These are phyloP conservation scores for Verticillium klebahnii DNA, from an alignment of 2,329 filamentous ascomycete species.

Conservation along the genomic window DNA sequence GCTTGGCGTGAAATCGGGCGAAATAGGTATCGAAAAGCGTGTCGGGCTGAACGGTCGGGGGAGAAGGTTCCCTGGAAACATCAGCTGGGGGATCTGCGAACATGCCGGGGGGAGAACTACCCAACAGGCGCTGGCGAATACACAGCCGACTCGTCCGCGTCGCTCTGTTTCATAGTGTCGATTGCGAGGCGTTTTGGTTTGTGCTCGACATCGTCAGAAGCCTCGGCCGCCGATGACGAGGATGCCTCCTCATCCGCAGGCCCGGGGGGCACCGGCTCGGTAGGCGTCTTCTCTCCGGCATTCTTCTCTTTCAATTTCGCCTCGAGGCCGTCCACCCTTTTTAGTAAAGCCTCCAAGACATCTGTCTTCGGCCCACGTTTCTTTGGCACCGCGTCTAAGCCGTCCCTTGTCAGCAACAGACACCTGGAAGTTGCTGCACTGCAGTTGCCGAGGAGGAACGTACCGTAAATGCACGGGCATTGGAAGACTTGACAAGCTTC, in stretches of 20 bases:
- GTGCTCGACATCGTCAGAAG: conserved; percentile 29
- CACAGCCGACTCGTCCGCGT: conserved; percentile 30
- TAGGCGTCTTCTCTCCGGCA: conserved; percentile 24
- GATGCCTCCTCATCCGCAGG: conserved; percentile 18
- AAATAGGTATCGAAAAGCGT: conserved; percentile 76
- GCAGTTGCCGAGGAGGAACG: conserved; percentile 18
- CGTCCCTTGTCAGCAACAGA: background rate
- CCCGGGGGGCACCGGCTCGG: conserved; percentile 14
- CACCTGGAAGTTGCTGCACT: background rate
- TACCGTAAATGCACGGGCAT: conserved; percentile 84
- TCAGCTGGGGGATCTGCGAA: conserved; percentile 5
- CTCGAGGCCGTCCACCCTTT: conserved; percentile 80
- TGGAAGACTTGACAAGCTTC: conserved; percentile 89
- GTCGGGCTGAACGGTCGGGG: conserved; percentile 49
- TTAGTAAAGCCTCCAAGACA: conserved; percentile 77
- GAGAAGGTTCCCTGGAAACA: conserved; percentile 37
- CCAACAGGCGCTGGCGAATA: conserved; percentile 37
- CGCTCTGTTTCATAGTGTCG: conserved; percentile 25
- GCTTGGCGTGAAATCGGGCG: conserved; percentile 71
- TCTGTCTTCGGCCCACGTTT: conserved; percentile 89
- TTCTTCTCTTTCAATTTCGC: conserved; percentile 71
- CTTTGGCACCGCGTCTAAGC: conserved; percentile 77
- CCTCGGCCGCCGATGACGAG: conserved; percentile 15
- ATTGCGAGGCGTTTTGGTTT: conserved; percentile 34
- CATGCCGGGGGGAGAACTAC: conserved; percentile 17